Evolutionary conservation across 1,284 basidiomycete species (phyloP), one percentile per base, ranked within the genome.

Genomic region (Cutaneotrichosporon mucoides): DNA sequence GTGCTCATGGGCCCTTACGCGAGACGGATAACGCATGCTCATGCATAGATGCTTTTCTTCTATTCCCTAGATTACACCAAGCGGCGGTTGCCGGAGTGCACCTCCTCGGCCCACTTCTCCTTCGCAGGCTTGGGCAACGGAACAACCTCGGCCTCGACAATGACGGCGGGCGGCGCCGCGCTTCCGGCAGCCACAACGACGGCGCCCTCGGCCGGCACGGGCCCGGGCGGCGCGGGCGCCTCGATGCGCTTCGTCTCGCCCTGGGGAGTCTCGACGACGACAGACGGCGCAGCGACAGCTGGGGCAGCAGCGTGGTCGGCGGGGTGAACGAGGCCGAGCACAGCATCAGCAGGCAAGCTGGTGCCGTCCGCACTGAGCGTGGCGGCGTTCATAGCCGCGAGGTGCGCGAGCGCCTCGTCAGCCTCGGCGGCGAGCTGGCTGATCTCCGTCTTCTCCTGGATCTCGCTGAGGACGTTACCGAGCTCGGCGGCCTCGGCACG

Each of bases 401-500:
- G n/a, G 35, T 53, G 42, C 13, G 15, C 38, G 24, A 58, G 24
- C 1, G 56, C 56, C 12, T 35, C 34, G 37, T 59, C 13, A 3
- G 58, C 42, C n/a, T 59, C 33, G 10, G 33, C 36, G 2, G 16
- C 44, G 24, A 50, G 35, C 38, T 7, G 6, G 13, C n/a, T 37
- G 16, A 41, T 42, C 6, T 56, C 50, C 50, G 53, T 51, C 40
- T 50, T 51, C 16, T 50, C 35, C 50, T 49, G 37, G 42, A 60
- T 46, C 51, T 60, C 55, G 35, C 40, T 41, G 10, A 59, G 56
- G n/a, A 75, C 46, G 12, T 69, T 61, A n/a, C 62, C 67, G 8
- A 79, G 65, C n/a, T 63, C 66, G 56, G 68, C 56, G 5, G 76
- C 79, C 58, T 79, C 79, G 9, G 66, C 66, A 51, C 66, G 62